Evolutionary conservation across 1,284 basidiomycete genomes (phyloP).

Genomic region (Sporisorium scitamineum): DNA sequence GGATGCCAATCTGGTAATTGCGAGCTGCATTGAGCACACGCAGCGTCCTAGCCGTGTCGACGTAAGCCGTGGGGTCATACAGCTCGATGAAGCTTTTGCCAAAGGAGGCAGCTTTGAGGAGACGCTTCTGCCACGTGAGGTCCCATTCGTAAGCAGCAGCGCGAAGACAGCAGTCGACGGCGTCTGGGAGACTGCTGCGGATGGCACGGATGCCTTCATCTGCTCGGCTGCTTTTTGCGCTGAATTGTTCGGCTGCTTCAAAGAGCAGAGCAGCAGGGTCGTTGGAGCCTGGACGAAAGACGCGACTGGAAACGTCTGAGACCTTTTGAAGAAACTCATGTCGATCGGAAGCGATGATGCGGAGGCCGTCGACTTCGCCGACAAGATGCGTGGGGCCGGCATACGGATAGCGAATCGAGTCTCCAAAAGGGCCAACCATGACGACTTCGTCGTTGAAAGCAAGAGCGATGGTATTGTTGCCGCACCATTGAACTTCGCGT

Average conservation of each 20-base stretch:
- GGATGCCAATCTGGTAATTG: slow-evolving; percentile 90
- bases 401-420: slow-evolving; percentile 87
- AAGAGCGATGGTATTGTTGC: slow-evolving; percentile 91
- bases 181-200: slow-evolving; percentile 79
- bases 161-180: slow-evolving; percentile 92
- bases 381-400: slow-evolving; percentile 80
- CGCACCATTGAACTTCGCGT: slow-evolving; percentile 84
- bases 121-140: slow-evolving; percentile 84
- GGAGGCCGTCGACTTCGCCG: slow-evolving; percentile 87
- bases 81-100: slow-evolving; percentile 92
- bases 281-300: slow-evolving; percentile 90
- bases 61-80: slow-evolving; percentile 89
- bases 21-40: slow-evolving; percentile 96
- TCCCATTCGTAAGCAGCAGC: slow-evolving; percentile 95
- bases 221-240: slow-evolving; percentile 83
- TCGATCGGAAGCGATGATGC: slow-evolving; percentile 81
- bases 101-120: slow-evolving; percentile 90
- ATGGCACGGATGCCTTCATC: slow-evolving; percentile 93
- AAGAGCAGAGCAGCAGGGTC: slow-evolving; percentile 90
- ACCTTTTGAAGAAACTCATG: slow-evolving; percentile 93
- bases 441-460: slow-evolving; percentile 84
- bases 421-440: slow-evolving; percentile 91
- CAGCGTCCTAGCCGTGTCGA: slow-evolving; percentile 88
- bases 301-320: slow-evolving; percentile 44
- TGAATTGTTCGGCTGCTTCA: slow-evolving; percentile 90